Percentiles rank a stretch among this genome's conserved stretches.
These are phyloP conservation scores for Ophiostoma fasciatum DNA, from an alignment of 2,329 filamentous ascomycete species.

Conservation along the genomic window DNA sequence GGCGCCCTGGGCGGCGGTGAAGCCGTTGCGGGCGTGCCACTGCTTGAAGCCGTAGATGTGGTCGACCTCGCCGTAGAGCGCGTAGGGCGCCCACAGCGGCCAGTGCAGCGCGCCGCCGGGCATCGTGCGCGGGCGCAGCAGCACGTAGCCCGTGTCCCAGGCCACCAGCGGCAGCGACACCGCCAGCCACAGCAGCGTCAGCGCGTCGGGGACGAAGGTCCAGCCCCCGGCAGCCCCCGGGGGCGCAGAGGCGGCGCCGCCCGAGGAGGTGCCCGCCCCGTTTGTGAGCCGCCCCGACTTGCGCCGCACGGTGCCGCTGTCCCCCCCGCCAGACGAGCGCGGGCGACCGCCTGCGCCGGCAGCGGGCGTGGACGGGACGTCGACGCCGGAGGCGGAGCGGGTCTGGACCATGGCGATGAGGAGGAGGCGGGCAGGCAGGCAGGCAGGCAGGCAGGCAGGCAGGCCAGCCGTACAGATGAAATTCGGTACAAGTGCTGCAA, in stretches of 20 bases:
- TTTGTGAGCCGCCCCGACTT: conserved; percentile 3
- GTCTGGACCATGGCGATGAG: conserved; percentile 13
- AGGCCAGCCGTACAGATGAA: too few relatives aligned
- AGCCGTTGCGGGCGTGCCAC: conserved; percentile 53
- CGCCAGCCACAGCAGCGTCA: conserved; percentile 52
- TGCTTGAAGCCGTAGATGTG: conserved; percentile 69
- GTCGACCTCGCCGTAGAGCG: conserved; percentile 66
- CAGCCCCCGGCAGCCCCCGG: conserved; percentile 15
- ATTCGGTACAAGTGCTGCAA: too few relatives aligned
- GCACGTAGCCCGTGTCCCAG: conserved; percentile 71
- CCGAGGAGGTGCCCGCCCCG: neutral
- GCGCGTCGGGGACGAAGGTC: conserved; percentile 29
- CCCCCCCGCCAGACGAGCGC: conserved; percentile 4
- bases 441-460: too few relatives aligned
- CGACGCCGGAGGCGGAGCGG: conserved; percentile 12
- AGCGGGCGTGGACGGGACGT: conserved; percentile 9
- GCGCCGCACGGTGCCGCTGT: conserved; percentile 2
- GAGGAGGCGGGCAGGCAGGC: too few relatives aligned
- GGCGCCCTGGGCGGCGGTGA: conserved; percentile 58
- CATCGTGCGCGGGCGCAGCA: conserved; percentile 71
- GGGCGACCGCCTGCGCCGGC: neutral
- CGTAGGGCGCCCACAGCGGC: conserved; percentile 64
- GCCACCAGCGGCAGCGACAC: conserved; percentile 62
- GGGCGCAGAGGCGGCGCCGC: conserved; percentile 1
- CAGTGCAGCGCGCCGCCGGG: conserved; percentile 56